These are phyloP conservation scores for Oxytropis ochrocephala DNA, from an alignment of 306 rosid genomes.

Conservation along the genomic window DNA sequence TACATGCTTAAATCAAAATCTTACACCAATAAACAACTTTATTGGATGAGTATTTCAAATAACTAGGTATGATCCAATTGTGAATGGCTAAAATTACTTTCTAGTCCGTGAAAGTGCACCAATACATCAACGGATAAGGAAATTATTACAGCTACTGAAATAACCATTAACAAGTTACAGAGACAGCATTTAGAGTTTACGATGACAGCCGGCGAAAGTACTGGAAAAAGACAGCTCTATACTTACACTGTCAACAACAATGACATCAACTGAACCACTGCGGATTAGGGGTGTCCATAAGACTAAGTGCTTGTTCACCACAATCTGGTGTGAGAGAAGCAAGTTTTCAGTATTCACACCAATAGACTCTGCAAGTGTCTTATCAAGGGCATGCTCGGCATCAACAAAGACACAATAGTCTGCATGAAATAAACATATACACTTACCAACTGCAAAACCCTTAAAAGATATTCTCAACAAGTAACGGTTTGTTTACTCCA, in stretches of 20 bases:
- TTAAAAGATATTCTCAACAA: neutral
- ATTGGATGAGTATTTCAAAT: neutral
- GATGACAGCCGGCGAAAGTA: neutral
- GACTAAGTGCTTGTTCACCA: constrained; percentile 94
- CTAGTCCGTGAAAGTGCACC: neutral
- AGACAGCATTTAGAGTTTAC: neutral
- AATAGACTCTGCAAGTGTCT: constrained; percentile 65
- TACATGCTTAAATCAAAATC: neutral
- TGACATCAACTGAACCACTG: constrained; percentile 90
- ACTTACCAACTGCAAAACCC: neutral
- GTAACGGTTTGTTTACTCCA: neutral
- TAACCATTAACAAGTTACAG: neutral
- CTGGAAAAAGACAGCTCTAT: constrained; percentile 19
- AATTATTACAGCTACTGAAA: neutral
- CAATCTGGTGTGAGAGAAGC: constrained; percentile 91
- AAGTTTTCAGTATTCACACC: constrained; percentile 72
- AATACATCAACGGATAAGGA: neutral
- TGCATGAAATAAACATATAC: constrained; percentile 24
- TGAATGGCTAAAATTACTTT: neutral
- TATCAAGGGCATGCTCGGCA: constrained; percentile 96
- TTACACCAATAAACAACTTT: neutral
- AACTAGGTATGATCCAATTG: neutral
- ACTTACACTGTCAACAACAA: constrained; percentile 95
- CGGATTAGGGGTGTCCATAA: constrained; percentile 80
- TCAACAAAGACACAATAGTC: constrained; percentile 84